Evolutionary conservation across 2,329 filamentous ascomycete genomes (phyloP).

Genomic region (Fusarium sp.): DNA sequence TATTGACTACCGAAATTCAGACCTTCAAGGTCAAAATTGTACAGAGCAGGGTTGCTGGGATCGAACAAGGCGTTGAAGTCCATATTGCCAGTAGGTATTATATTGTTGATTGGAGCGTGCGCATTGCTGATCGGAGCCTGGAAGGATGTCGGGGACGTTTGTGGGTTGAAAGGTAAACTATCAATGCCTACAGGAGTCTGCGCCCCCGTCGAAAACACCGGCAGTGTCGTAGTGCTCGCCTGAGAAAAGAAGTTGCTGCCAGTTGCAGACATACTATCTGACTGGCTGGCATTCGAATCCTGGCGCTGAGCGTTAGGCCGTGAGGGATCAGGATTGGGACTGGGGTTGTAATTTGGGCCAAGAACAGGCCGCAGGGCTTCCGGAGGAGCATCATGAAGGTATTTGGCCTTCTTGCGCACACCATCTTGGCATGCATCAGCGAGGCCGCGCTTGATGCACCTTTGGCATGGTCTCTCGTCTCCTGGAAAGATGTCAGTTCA

Average conservation of each 20-base stretch:
- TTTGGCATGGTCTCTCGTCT: conserved; percentile 91
- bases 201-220: conserved; percentile 58
- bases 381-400: conserved; percentile 93
- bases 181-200: conserved; percentile 61
- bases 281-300: conserved; percentile 58
- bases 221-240: conserved; percentile 57
- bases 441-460: conserved; percentile 93
- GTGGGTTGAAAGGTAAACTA: conserved; percentile 64
- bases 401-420: conserved; percentile 98
- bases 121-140: conserved; percentile 63
- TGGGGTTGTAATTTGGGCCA: conserved; percentile 73
- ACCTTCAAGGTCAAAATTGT: conserved; percentile 95
- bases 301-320: conserved; percentile 59
- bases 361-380: conserved; percentile 90
- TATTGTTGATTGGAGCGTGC: conserved; percentile 56
- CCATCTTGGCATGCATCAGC: conserved; percentile 94
- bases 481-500: conserved; percentile 62
- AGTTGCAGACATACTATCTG: conserved; percentile 56
- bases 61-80: conserved; percentile 78
- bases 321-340: conserved; percentile 56
- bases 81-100: conserved; percentile 61
- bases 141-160: conserved; percentile 79
- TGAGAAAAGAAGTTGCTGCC: conserved; percentile 60
- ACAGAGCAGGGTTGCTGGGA: conserved; percentile 88
- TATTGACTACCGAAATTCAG: conserved; percentile 93